Evolutionary conservation across 805 yeast genomes (phyloP).

Genomic region (Citeromyces matritensis): DNA sequence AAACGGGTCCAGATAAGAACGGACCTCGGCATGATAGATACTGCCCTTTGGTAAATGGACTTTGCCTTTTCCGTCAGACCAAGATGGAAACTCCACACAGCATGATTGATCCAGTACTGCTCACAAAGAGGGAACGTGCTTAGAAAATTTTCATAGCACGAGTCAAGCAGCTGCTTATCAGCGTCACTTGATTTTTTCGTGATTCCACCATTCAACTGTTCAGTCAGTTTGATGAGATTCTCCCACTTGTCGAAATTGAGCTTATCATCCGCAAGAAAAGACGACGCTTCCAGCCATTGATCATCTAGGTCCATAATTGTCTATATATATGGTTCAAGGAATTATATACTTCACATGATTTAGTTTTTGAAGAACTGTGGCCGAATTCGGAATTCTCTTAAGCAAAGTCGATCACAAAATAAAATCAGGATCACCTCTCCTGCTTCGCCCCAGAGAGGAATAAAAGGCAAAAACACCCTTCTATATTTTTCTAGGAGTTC

Average conservation of each 20-base stretch:
- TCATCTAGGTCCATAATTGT: no score
- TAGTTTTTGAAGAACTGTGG: no score
- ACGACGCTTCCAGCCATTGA: conserved; percentile 19
- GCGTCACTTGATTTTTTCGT: conserved; percentile 16
- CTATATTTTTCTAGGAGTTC: not conserved
- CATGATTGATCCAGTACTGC: conserved; percentile 45
- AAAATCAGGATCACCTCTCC: no score
- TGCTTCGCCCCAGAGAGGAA: no score
- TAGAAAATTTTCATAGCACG: conserved; percentile 26
- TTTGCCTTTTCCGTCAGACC: conserved; percentile 23
- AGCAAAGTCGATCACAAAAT: no score
- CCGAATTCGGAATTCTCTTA: no score
- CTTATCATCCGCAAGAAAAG: conserved; percentile 16
- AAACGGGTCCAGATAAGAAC: conserved; percentile 35
- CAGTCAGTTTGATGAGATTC: conserved; percentile 17
- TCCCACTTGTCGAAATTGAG: conserved; percentile 20
- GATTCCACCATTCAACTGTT: conserved; percentile 12
- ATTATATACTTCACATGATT: no score
- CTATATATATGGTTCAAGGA: not conserved
- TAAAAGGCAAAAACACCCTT: no score
- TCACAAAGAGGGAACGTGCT: conserved; percentile 31
- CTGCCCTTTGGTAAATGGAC: conserved; percentile 20
- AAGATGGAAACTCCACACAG: conserved; percentile 26
- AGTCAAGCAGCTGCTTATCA: conserved; percentile 18
- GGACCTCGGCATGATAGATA: conserved; percentile 25